These are phyloP conservation scores for Penicillium sp. DNA, from an alignment of 2,329 filamentous ascomycete species.

Conservation along the genomic window DNA sequence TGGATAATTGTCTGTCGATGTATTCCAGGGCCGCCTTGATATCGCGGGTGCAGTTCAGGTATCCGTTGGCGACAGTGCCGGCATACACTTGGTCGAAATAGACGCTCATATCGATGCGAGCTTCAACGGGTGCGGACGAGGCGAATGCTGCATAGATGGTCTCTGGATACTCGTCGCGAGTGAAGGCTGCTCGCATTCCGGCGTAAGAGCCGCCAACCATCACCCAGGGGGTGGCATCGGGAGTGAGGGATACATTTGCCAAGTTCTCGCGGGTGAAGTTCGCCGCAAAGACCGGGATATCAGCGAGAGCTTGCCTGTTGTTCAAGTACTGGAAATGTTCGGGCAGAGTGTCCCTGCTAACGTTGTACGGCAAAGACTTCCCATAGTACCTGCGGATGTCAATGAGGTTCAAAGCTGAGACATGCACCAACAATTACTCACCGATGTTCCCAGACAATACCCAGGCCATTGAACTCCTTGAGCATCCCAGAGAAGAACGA, in stretches of 20 bases:
- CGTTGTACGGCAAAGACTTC: slow-evolving; percentile 41
- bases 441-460: slow-evolving; percentile 49
- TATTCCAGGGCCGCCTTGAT: slow-evolving; percentile 52
- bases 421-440: slow-evolving; percentile 15
- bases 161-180: slow-evolving; percentile 46
- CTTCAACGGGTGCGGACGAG: slow-evolving; percentile 50
- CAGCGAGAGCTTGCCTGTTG: slow-evolving; percentile 47
- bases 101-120: slow-evolving; percentile 51
- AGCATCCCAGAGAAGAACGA: slow-evolving; percentile 36
- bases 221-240: slow-evolving; percentile 47
- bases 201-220: slow-evolving; percentile 51
- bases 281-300: slow-evolving; percentile 48
- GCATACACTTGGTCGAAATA: slow-evolving; percentile 55
- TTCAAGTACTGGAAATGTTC: slow-evolving; percentile 47
- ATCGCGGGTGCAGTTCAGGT: slow-evolving; percentile 53
- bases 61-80: slow-evolving; percentile 52
- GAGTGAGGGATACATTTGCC: slow-evolving; percentile 39
- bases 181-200: slow-evolving; percentile 47
- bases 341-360: slow-evolving; percentile 37
- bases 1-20: slow-evolving; percentile 51
- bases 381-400: slow-evolving; percentile 44
- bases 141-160: slow-evolving; percentile 45
- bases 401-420: background rate
- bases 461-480: slow-evolving; percentile 40
- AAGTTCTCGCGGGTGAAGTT: slow-evolving; percentile 38